phyloP scores from a whole-genome alignment of 2,329 filamentous ascomycete genomes.

The Aspergillus hiratsukae region DNA sequence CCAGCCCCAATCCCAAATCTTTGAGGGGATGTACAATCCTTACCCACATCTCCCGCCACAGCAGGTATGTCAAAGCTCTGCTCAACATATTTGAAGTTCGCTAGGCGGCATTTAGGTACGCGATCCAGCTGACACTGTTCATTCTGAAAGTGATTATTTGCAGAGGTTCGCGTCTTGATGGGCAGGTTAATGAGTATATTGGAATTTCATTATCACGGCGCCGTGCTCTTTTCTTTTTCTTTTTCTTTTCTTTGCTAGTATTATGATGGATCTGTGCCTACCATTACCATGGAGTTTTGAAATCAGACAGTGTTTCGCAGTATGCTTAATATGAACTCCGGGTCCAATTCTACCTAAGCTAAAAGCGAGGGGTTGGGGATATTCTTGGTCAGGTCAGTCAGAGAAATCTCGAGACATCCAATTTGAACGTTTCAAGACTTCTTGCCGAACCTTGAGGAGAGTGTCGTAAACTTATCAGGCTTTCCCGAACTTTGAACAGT shows the following conservation, averaged over 20 bases:
- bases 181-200: background rate
- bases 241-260: background rate
- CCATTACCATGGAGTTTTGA: background rate
- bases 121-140: background rate
- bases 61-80: slow-evolving; percentile 55
- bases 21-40: slow-evolving; percentile 74
- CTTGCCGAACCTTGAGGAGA: slow-evolving; percentile 72
- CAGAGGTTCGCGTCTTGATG: background rate
- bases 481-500: slow-evolving; percentile 56
- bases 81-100: background rate
- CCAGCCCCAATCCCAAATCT: slow-evolving; percentile 72
- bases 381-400: background rate
- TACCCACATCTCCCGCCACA: slow-evolving; percentile 78
- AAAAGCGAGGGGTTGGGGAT: background rate
- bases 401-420: background rate
- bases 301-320: background rate
- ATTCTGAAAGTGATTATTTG: background rate
- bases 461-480: slow-evolving; percentile 62
- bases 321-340: background rate
- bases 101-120: background rate
- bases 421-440: slow-evolving; percentile 28
- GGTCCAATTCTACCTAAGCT: background rate
- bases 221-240: background rate
- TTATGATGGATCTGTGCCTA: background rate
- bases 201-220: background rate